Evolutionary conservation across 306 rosid species (phyloP).

Genomic region (Quercus dentata): DNA sequence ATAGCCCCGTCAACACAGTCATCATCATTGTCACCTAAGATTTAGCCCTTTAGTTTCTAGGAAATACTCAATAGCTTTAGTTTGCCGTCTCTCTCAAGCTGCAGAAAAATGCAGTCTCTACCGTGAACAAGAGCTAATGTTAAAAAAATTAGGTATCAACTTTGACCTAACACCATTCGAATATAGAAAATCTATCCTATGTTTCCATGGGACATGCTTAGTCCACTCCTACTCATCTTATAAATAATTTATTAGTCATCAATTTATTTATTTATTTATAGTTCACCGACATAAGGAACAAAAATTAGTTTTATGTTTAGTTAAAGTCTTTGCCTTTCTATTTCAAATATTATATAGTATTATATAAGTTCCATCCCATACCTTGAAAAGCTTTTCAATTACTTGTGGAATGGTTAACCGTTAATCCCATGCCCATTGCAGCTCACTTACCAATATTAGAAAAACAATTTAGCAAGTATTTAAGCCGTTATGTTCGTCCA

Average conservation of each 20-base stretch:
- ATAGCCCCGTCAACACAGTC: not conserved
- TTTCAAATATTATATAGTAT: slow-evolving; percentile 3
- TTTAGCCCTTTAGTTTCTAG: too few relatives aligned
- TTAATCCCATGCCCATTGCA: not conserved
- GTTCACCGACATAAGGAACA: not conserved
- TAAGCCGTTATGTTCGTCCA: too few relatives aligned
- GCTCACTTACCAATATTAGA: not conserved
- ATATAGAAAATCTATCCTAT: not conserved
- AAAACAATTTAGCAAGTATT: not conserved
- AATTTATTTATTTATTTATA: not conserved
- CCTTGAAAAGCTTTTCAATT: not conserved
- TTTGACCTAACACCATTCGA: not conserved
- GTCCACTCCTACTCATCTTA: slow-evolving; percentile 11
- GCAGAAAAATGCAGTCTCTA: not conserved
- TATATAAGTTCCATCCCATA: not conserved
- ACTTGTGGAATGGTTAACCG: not conserved
- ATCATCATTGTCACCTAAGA: not conserved
- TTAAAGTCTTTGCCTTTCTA: not conserved
- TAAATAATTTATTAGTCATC: not conserved
- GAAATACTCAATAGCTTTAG: not conserved
- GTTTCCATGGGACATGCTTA: not conserved
- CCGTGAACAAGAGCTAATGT: not conserved
- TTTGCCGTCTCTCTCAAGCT: not conserved
- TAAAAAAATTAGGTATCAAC: too few relatives aligned
- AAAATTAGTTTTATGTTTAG: too few relatives aligned